Base-by-base conservation (phyloP, 306 rosid genomes). In the Carpinus viminea region DNA sequence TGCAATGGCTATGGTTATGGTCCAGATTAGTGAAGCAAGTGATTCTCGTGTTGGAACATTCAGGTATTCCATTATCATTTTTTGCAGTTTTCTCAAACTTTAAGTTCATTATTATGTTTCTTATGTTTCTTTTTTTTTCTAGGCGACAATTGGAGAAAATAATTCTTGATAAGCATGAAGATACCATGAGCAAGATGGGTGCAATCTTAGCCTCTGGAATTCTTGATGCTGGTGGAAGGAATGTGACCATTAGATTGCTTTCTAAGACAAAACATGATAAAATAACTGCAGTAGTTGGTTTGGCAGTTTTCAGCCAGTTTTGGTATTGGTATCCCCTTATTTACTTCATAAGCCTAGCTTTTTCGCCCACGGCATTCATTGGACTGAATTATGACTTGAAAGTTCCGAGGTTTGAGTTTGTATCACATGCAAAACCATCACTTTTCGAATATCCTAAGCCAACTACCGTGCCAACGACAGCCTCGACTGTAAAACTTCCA, bases 241-340 rank as follows among this genome's bases (percentile, higher is more conserved):
- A 95, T 84, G 98, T 95, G 78, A 95, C 98, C 54, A 91, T 95
- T 43, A 88, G 94, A 77, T 79, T 95, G 73, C 96, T 87, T 68
- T 95, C 98, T 10, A 95, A 95, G 90, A 87, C 98, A 69, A 95
- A 95, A 80, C 98, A 95, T 83, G 97, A 95, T 70, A 95, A 95
- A 76, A 78, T 95, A 69, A 95, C 98, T 82, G 98, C 98, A 53
- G 98, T 95, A 59, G 97, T 95, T 70, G 98, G 98, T 84, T 97
- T 95, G 84, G 98, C 98, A 34, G 98, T 95, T 86, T 95, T 95
- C 86, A 95, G 97, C 86, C 98, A 95, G 83, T 95, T 91, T 89
- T 95, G 98, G 98, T 95, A 95, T 80, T 95, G 98, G 98, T 91
- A 95, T 87, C 98, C 98, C 71, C 98, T 95, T 28, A 92, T 95